These are phyloP conservation scores for Irpex rosettiformis DNA, from an alignment of 1,284 basidiomycete genomes.

Conservation along the genomic window DNA sequence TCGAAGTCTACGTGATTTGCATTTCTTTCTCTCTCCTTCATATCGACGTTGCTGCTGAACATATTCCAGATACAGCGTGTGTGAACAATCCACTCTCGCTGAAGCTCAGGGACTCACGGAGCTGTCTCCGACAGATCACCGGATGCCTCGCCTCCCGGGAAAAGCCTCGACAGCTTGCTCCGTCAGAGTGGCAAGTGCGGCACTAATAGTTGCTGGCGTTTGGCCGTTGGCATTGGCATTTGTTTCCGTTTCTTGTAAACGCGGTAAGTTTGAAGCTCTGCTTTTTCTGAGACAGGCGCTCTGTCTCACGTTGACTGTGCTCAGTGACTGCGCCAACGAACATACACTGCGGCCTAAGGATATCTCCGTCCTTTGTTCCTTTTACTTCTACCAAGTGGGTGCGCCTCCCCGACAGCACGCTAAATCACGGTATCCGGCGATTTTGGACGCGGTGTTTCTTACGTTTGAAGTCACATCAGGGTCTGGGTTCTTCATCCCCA, in stretches of 20 bases:
- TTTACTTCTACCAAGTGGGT: not conserved
- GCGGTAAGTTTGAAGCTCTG: not conserved
- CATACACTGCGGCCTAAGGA: not conserved
- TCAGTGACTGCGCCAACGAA: too few species aligned
- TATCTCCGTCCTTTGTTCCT: not conserved
- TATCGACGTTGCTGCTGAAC: too few species aligned
- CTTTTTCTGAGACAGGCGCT: not conserved
- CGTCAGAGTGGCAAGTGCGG: not conserved
- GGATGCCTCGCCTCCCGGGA: not conserved
- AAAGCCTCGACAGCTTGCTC: not conserved
- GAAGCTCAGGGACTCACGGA: not conserved
- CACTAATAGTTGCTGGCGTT: not conserved
- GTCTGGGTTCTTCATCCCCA: not conserved
- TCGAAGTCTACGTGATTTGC: not conserved
- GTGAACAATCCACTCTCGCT: too few species aligned
- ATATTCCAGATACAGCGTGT: too few species aligned
- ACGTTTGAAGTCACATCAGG: not conserved
- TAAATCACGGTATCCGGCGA: not conserved
- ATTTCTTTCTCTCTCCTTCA: not conserved
- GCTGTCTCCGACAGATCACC: not conserved
- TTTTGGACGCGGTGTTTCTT: not conserved
- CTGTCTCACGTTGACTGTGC: not conserved
- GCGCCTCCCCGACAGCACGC: not conserved
- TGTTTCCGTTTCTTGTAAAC: not conserved
- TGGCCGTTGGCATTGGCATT: not conserved